Base-by-base conservation (phyloP, 2,329 filamentous ascomycete genomes). In the Aschersonia sp. region DNA sequence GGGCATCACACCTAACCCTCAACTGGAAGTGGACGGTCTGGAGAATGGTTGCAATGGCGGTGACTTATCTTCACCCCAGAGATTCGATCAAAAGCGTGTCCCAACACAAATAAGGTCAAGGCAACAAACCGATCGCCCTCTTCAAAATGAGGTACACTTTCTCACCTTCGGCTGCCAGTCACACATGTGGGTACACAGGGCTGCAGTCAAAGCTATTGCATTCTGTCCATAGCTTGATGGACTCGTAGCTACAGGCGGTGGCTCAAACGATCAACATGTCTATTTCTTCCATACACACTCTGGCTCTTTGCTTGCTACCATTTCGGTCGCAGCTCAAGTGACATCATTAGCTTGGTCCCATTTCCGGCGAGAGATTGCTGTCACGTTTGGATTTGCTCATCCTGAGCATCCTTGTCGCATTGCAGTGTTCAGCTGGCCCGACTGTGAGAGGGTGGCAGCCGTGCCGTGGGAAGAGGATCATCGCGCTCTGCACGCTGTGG, bases 161-260 rank as follows among this genome's bases (percentile, higher is more conserved):
- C 22, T 22, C 22, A 67, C 67, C 2, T 58, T 66, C 5, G 78
- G 78, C 6, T 67, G 71, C 32, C 79, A 85, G 57, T 82, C 76
- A 56, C 80, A 94, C 61, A 75, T 75, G 33, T 92, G 87, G 77
- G 63, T 71, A 9, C 87, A 98, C 61, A 79, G 79, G 30, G 90
- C 90, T 1, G 92, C 92, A 2, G 85, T 97, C 54, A 98, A 98
- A 64, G 92, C 92, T 33, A 92, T 97, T 55, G 88, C 92, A 2
- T 97, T 97, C 64, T 94, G 90, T 53, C 90, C 92, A 0, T 98
- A 89, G 90, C 85, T 90, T 49, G 78, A 85, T 30, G 85, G 83
- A 4, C 73, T 98, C 5, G 66, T 98, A 40, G 92, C 92, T 11
- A 94, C 90, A 1, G 88, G 92, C 4, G 90, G 92, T 40, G 92